A percentile compares a stretch with the other conserved stretches of the same genome.
These are phyloP conservation scores for Diplodia seriata DNA, from an alignment of 2,329 filamentous ascomycete species.

Conservation along the genomic window DNA sequence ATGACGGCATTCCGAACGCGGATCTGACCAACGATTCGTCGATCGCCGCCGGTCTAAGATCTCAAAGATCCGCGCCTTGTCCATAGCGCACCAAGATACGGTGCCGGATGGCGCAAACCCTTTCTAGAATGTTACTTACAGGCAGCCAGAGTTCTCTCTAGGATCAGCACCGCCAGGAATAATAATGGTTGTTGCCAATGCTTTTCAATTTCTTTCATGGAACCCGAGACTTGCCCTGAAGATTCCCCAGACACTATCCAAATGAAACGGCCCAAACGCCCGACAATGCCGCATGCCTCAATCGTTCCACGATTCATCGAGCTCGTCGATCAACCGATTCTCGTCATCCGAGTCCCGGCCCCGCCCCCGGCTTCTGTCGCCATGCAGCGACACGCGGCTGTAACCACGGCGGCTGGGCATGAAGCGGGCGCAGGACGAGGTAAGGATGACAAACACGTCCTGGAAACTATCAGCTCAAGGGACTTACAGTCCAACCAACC, in stretches of 20 bases:
- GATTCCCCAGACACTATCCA: slow-evolving; percentile 21
- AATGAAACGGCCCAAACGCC: slow-evolving; percentile 28
- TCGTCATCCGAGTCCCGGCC: slow-evolving; percentile 73
- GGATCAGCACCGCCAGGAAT: too few relatives aligned
- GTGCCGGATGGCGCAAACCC: neutral
- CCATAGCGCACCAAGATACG: slow-evolving; percentile 17
- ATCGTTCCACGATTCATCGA: slow-evolving; percentile 98
- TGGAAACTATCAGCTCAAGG: slow-evolving; percentile 36
- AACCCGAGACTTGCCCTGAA: slow-evolving; percentile 6
- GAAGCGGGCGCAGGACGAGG: slow-evolving; percentile 72
- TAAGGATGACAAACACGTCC: slow-evolving; percentile 70
- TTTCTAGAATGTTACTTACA: slow-evolving; percentile 1
- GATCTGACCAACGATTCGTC: slow-evolving; percentile 24
- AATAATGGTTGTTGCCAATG: neutral
- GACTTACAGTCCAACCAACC: slow-evolving; percentile 20
- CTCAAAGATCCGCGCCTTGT: slow-evolving; percentile 14
- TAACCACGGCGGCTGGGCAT: slow-evolving; percentile 72
- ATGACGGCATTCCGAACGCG: slow-evolving; percentile 31
- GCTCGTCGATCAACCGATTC: slow-evolving; percentile 91
- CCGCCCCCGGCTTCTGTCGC: slow-evolving; percentile 48
- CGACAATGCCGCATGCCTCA: slow-evolving; percentile 38
- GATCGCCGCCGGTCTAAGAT: slow-evolving; percentile 20
- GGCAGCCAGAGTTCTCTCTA: neutral
- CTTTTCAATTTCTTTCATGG: slow-evolving; percentile 22
- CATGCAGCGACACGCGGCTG: slow-evolving; percentile 62